These are phyloP conservation scores for Gloeostereum incarnatum DNA, from an alignment of 768 basidiomycete genomes.

Conservation along the genomic window DNA sequence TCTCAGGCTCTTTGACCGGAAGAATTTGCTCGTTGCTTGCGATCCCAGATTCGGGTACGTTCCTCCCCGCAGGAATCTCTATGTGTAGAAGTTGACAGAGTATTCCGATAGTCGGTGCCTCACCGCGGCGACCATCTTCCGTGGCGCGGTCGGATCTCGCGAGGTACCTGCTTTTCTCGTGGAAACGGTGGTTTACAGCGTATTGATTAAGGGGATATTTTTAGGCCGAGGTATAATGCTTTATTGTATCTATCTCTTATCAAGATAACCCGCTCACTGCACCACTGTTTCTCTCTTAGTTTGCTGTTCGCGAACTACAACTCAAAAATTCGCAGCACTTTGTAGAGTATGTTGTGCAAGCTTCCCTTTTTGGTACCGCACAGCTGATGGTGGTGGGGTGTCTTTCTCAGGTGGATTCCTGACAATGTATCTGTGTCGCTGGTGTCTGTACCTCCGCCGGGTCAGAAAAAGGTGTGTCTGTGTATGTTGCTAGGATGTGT, in stretches of 20 bases:
- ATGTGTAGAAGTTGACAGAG: no score
- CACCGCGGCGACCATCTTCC: slow-evolving; percentile 82
- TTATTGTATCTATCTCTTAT: slow-evolving; percentile 12
- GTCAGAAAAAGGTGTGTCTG: slow-evolving; percentile 53
- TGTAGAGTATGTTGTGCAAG: slow-evolving; percentile 53
- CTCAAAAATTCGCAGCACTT: slow-evolving; percentile 65
- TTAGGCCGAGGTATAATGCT: slow-evolving; percentile 45
- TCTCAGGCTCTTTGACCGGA: slow-evolving; percentile 66
- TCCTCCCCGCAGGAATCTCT: background rate
- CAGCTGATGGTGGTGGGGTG: background rate
- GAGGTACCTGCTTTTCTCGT: slow-evolving; percentile 41
- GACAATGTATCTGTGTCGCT: slow-evolving; percentile 83
- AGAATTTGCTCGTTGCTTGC: slow-evolving; percentile 74
- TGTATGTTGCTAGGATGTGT: background rate
- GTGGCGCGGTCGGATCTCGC: slow-evolving; percentile 70
- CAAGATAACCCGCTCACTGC: no score
- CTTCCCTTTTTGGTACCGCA: background rate
- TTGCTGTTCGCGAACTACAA: slow-evolving; percentile 67
- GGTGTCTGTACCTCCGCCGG: slow-evolving; percentile 78
- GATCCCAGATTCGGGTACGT: slow-evolving; percentile 70
- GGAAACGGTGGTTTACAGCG: no score
- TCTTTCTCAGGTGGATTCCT: slow-evolving; percentile 67
- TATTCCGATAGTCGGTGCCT: slow-evolving; percentile 58
- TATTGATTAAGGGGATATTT: slow-evolving; percentile 19
- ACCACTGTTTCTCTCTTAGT: slow-evolving; percentile 27